These are phyloP conservation scores for Hypocrella siamensis DNA, from an alignment of 2,329 filamentous ascomycete genomes.

Conservation along the genomic window DNA sequence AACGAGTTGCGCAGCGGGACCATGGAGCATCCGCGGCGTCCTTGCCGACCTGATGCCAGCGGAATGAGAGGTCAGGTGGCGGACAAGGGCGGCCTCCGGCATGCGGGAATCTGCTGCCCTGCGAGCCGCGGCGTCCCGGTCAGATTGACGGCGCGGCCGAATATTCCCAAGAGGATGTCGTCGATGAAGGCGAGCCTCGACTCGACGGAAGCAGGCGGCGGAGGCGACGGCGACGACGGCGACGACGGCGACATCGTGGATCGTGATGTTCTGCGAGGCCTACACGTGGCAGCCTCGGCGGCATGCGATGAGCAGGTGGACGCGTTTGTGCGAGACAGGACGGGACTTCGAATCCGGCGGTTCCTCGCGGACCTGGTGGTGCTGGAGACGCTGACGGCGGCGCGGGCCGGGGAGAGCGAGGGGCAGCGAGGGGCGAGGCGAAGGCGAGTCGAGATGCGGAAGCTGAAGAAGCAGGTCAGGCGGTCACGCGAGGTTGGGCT, in stretches of 20 bases:
- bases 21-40: too few species aligned
- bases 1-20: too few species aligned
- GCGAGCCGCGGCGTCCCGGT: constrained; percentile 11
- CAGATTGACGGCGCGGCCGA: constrained; percentile 13
- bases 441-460: constrained; percentile 16
- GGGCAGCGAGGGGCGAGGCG: constrained; percentile 11
- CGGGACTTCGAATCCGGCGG: constrained; percentile 34
- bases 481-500: constrained; percentile 13
- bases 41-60: too few species aligned
- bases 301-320: constrained; percentile 40
- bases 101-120: constrained; percentile 12
- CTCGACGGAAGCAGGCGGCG: constrained; percentile 12
- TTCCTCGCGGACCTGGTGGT: constrained; percentile 38
- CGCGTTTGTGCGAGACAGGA: constrained; percentile 32
- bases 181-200: constrained; percentile 13
- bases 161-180: constrained; percentile 19
- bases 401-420: constrained; percentile 9
- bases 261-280: constrained; percentile 35
- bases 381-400: constrained; percentile 28
- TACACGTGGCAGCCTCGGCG: constrained; percentile 39
- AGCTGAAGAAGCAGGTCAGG: constrained; percentile 19
- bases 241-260: constrained; percentile 26
- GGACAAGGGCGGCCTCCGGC: constrained; percentile 1
- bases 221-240: constrained; percentile 22
- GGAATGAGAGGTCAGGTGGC: too few species aligned